Conservation (phyloP, 768 basidiomycete genomes). For the Hypholoma fasciculare region DNA sequence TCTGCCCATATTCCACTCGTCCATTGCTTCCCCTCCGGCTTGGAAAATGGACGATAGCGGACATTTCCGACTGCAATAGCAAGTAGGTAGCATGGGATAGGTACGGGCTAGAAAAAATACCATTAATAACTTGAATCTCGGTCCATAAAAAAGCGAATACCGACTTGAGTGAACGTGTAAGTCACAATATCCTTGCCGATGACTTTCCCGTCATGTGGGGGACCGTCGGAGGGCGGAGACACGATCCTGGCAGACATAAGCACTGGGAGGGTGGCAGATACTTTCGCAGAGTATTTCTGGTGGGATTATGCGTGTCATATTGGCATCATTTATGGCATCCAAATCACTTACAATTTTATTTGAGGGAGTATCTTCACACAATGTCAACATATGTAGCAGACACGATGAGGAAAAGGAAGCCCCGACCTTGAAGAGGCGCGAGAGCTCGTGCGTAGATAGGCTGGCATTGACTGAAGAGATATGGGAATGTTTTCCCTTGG, state of each 20-base stretch:
- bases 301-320: not conserved
- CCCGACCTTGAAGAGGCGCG: constrained; percentile 72
- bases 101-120: constrained; percentile 54
- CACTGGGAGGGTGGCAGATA: constrained; percentile 79
- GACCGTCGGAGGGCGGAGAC: constrained; percentile 72
- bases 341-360: constrained; percentile 67
- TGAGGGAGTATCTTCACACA: constrained; percentile 70
- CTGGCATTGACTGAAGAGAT: constrained; percentile 91
- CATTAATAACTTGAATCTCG: not conserved
- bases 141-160: constrained; percentile 13
- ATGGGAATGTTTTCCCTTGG: constrained; percentile 81
- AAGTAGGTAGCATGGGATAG: constrained; percentile 90
- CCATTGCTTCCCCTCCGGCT: constrained; percentile 68
- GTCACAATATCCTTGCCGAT: constrained; percentile 73
- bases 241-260: constrained; percentile 82
- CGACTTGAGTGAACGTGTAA: constrained; percentile 78
- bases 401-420: not conserved
- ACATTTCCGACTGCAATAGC: constrained; percentile 90
- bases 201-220: constrained; percentile 69
- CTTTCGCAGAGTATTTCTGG: constrained; percentile 82
- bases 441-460: constrained; percentile 86
- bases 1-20: constrained; percentile 90
- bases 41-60: constrained; percentile 65
- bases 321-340: not conserved
- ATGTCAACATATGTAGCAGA: not conserved